Evolutionary conservation across 2,329 filamentous ascomycete species (phyloP), one percentile per base, ranked within the genome.

Genomic region (Talaromyces sp.): DNA sequence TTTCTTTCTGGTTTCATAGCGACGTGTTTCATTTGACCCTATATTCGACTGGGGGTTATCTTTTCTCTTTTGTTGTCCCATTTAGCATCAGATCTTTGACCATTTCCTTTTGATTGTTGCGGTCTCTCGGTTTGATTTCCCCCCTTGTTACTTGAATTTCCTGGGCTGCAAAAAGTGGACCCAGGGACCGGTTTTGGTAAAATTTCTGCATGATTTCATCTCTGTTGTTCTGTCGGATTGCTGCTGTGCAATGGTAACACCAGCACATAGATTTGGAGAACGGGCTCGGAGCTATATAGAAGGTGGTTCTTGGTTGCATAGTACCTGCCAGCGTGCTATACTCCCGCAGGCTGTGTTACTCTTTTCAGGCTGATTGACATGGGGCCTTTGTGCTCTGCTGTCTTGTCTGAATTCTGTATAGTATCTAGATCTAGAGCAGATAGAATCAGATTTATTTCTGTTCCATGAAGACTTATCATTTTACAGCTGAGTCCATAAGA

Each of bases 1-100:
- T 62, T 47, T 58, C 40, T 49, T 52, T 60, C 56, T 61, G 53
- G 51, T 64, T 65, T 51, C 52, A 58, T 65, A 68, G 66, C 59
- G 60, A 63, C 53, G 40, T 43, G 13, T 51, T 44, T 57, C 43
- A 42, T 50, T 54, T 47, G 13, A 40, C 32, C 11, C 24, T 44
- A 44, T 36, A 32, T 41, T n/a, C 43, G 20, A 30, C 16, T 44
- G 29, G 29, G 29, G 19, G 32, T 46, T 49, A 40, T 53, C 44
- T 42, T 51, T 46, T 36, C 42, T 58, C 44, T 55, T 60, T 35
- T 16, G 10, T 59, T 54, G 33, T 32, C 51, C 48, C 48, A 47
- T 64, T 60, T 59, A 59, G 60, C 60, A 62, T 68, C 56, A 49
- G 53, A 59, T 54, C 37, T 46, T 60, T 32, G 44, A 17, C 24